phyloP scores from a whole-genome alignment of 73 alveolate species.

The Tetrahymena malaccensis region DNA sequence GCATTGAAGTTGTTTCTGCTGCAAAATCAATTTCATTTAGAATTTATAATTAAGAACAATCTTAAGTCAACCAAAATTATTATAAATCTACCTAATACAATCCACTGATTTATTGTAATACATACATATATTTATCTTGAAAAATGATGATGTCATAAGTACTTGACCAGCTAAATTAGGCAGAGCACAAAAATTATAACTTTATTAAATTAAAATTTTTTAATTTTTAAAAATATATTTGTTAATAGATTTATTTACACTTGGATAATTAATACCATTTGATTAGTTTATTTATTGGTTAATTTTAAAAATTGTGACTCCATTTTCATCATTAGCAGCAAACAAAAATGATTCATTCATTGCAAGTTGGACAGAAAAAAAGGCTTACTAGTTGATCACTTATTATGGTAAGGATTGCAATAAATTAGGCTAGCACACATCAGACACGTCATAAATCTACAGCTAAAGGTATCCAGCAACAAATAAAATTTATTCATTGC shows the following conservation, averaged over 20 bases:
- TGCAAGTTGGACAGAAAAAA: neutral
- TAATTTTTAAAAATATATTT: neutral
- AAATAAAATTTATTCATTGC: neutral
- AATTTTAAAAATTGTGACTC: neutral
- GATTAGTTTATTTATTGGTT: neutral
- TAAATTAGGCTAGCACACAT: neutral
- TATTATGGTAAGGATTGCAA: neutral
- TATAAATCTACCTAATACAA: neutral
- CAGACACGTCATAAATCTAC: neutral
- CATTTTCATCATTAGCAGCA: neutral
- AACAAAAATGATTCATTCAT: neutral
- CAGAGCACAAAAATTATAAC: neutral
- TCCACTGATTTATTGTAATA: neutral
- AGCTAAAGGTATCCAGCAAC: neutral
- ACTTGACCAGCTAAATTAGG: neutral
- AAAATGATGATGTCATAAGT: neutral
- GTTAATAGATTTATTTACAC: neutral
- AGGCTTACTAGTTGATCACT: neutral
- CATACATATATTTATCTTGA: neutral
- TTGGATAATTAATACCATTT: neutral
- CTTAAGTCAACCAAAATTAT: neutral
- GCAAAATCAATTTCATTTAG: neutral
- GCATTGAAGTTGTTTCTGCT: neutral
- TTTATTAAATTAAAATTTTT: neutral
- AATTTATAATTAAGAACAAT: neutral